Evolutionary conservation across 345 rosid genomes (phyloP).

Genomic region (Hypericum perforatum): DNA sequence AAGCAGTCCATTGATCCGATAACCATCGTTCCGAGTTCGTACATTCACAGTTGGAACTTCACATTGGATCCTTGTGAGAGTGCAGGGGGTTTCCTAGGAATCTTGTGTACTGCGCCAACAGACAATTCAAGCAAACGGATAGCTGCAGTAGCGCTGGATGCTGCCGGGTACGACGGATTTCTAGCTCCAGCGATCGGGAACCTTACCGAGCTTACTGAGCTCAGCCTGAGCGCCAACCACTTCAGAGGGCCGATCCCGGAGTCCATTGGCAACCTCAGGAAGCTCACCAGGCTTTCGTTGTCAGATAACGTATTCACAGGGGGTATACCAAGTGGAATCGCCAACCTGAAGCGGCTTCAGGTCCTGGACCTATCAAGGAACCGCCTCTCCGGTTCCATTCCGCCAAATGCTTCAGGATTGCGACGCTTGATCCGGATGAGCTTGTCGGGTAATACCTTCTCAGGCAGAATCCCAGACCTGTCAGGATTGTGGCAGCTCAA

Average conservation of each 20-base stretch:
- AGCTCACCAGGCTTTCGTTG: constrained; percentile 30
- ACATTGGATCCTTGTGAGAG: constrained; percentile 1
- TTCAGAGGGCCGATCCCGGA: constrained; percentile 54
- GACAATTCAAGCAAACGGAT: constrained; percentile 35
- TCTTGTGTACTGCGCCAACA: constrained; percentile 8
- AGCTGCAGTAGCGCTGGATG: constrained; percentile 37
- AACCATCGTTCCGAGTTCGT: neutral
- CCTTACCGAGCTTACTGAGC: constrained; percentile 42
- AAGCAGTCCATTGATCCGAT: constrained; percentile 1
- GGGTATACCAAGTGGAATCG: constrained; percentile 22
- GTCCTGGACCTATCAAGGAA: constrained; percentile 37
- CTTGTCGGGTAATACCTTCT: constrained; percentile 32
- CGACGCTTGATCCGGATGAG: constrained; percentile 28
- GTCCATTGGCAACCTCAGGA: constrained; percentile 29
- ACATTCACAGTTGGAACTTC: constrained; percentile 3
- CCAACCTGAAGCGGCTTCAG: constrained; percentile 24
- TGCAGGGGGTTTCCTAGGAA: neutral
- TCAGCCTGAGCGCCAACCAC: constrained; percentile 30
- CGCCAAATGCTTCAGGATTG: constrained; percentile 27
- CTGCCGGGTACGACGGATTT: constrained; percentile 48
- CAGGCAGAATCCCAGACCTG: constrained; percentile 40
- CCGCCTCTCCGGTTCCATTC: constrained; percentile 34
- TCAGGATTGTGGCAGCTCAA: constrained; percentile 41
- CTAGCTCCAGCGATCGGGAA: constrained; percentile 34
- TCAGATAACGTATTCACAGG: constrained; percentile 43